Base-by-base conservation (phyloP, 2,329 filamentous ascomycete genomes). In the Cordyceps cateniannulata region DNA sequence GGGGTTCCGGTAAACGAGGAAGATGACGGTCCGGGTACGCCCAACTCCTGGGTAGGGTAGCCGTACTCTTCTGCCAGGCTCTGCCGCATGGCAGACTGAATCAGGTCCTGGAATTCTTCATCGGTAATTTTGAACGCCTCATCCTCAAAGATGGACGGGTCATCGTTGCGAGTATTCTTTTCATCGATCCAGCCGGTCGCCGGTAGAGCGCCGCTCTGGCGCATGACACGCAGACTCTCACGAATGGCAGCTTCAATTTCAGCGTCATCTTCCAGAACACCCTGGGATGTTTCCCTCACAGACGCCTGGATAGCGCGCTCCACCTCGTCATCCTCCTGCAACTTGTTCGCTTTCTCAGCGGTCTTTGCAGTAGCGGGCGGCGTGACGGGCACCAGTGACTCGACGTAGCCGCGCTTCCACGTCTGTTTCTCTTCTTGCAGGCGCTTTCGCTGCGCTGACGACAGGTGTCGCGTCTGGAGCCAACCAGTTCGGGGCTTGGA, bases 241-340 rank as follows among this genome's bases (percentile, higher is more conserved):
- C 89, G 81, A 55, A 96, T 88, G 1, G 90, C 90, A 22, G 84
- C 79, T 69, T 92, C 90, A 52, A 96, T 80, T 62, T 83, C 78
- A 24, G 80, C 80, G 67, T 95, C 91, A 70, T 95, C 88, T 22
- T 84, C 79, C 0, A 79, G 69, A 64, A 93, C 80, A 12, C 90
- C 90, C 1, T 77, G 80, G 0, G 89, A 92, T 0, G 89, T 91
- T 68, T 88, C 82, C 8, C 77, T 76, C 1, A 95, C 87, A 1
- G 88, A 89, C 12, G 79, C 78, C 58, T 80, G 81, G 62, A 95
- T 93, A 1, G 90, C 90, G 47, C 81, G 77, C 69, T 93, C 89
- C 47, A 91, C 81, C 61, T 89, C 87, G 2, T 80, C 78, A 38
- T 84, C 78, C 25, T 48, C 51, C 16, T 45, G 49, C 2, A 44